Evolutionary conservation across 139 green algal genomes (phyloP).

Genomic region (Coccomyxa sp.): DNA sequence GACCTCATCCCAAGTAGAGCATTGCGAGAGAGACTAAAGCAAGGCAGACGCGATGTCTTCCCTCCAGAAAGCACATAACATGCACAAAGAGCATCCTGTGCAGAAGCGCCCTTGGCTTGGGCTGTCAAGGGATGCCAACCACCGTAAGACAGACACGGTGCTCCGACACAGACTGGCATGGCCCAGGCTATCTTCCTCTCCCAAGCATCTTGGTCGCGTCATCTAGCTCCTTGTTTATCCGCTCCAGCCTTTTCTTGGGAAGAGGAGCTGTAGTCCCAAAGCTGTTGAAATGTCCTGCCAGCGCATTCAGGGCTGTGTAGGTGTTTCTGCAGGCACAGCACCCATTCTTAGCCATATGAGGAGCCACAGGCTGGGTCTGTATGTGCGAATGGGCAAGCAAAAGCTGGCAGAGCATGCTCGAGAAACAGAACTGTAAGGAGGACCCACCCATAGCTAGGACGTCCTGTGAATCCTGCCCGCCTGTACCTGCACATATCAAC

Average conservation of each 20-base stretch:
- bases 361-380: too few species aligned
- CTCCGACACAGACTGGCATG: not conserved
- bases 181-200: conserved; percentile 39
- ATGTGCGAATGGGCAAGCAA: not conserved
- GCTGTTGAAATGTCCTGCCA: conserved; percentile 90
- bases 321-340: conserved; percentile 63
- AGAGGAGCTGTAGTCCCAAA: conserved; percentile 79
- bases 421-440: too few species aligned
- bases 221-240: conserved; percentile 76
- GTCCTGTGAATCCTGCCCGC: too few species aligned
- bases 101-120: too few species aligned
- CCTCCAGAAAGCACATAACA: conserved; percentile 13
- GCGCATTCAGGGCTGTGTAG: conserved; percentile 86
- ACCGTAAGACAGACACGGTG: not conserved
- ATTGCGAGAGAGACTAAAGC: conserved; percentile 66
- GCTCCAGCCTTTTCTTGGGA: conserved; percentile 88
- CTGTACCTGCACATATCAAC: too few species aligned
- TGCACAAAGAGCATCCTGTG: not conserved
- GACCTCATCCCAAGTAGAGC: conserved; percentile 70
- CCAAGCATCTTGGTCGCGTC: conserved; percentile 51
- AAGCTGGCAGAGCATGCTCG: too few species aligned
- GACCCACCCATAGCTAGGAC: too few species aligned
- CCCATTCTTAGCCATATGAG: too few species aligned
- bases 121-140: not conserved
- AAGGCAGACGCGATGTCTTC: conserved; percentile 46